Evolutionary conservation across 345 rosid genomes (phyloP), one percentile per base, ranked within the genome.

Genomic region (Citrus medica): DNA sequence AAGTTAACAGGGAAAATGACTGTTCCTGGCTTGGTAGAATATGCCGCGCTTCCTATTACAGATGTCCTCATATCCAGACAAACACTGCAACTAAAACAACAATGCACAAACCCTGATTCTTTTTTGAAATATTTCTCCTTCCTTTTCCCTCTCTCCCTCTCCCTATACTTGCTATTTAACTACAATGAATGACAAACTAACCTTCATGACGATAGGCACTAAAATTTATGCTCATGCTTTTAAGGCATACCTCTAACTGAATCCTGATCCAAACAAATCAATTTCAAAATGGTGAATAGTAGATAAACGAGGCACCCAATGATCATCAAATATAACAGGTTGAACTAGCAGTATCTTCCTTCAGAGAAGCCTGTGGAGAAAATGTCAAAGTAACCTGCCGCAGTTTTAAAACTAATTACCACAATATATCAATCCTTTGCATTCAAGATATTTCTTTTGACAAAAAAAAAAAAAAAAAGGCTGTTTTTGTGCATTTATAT

Each of bases 221-320:
- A 90, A 55, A 68, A 78, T 67, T 22, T 84, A 87, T 82, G 88
- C 89, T 84, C 85, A 84, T 83, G 90, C 85, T 84, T 91, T 86
- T 86, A 88, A 85, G 84, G 87, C 93, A 91, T 91, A 91, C 92
- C 91, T 89, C 94, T 92, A 93, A 93, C 74, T 73, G 88, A 91
- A 87, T 87, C 90, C 93, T 74, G 97, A 92, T 89, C 92, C 93
- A 95, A 87, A 87, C 87, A 89, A 85, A 88, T 81, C 90, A 90
- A 90, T 83, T 83, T 83, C 88, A 83, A 89, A 89, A 89, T 84
- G 87, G 94, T 85, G 87, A 93, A 91, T 89, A 83, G 88, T 83
- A 88, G 92, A 85, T 88, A 85, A 85, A 91, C 33, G 87, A 85
- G 65, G 85, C 90, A 85, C 79, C 88, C 88, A 89, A 84, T 87